phyloP scores from a whole-genome alignment of 2,329 filamentous ascomycete genomes.

The Fusarium bactridioides region DNA sequence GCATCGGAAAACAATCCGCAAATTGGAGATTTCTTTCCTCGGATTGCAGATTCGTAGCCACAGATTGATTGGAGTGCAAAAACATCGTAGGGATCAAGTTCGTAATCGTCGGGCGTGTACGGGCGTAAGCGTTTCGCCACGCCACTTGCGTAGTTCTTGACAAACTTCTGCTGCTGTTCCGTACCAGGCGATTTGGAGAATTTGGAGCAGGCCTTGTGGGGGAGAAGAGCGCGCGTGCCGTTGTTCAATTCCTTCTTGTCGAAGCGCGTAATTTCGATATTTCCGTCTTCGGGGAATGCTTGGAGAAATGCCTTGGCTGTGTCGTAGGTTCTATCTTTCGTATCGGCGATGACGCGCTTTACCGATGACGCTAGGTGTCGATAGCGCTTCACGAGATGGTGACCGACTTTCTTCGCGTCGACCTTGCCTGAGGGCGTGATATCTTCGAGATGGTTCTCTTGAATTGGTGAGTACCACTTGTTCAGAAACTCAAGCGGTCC shows the following conservation, averaged over 20 bases:
- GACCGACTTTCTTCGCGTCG: conserved; percentile 28
- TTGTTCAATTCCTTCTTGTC: conserved; percentile 32
- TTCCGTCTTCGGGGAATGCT: conserved; percentile 16
- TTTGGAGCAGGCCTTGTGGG: conserved; percentile 35
- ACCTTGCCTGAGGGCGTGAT: conserved; percentile 33
- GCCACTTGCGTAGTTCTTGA: conserved; percentile 24
- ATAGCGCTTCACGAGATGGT: conserved; percentile 32
- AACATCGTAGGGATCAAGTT: conserved; percentile 30
- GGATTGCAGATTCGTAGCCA: conserved; percentile 35
- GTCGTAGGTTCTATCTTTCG: conserved; percentile 35
- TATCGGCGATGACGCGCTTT: conserved; percentile 35
- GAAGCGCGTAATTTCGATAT: conserved; percentile 29
- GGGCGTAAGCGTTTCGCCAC: conserved; percentile 26
- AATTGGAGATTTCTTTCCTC: conserved; percentile 24
- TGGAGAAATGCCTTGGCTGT: conserved; percentile 30
- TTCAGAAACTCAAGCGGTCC: conserved; percentile 31
- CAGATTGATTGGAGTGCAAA: conserved; percentile 37
- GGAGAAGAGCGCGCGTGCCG: conserved; percentile 35
- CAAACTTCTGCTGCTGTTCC: conserved; percentile 27
- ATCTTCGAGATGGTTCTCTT: conserved; percentile 34
- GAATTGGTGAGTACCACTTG: conserved; percentile 34
- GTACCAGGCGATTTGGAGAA: conserved; percentile 33
- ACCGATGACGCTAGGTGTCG: conserved; percentile 28
- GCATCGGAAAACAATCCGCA: conserved; percentile 33
- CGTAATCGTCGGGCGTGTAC: conserved; percentile 27